Conservation (phyloP, 225 moss, liverwort and hornwort genomes). For the Thuidium tamariscinum region DNA sequence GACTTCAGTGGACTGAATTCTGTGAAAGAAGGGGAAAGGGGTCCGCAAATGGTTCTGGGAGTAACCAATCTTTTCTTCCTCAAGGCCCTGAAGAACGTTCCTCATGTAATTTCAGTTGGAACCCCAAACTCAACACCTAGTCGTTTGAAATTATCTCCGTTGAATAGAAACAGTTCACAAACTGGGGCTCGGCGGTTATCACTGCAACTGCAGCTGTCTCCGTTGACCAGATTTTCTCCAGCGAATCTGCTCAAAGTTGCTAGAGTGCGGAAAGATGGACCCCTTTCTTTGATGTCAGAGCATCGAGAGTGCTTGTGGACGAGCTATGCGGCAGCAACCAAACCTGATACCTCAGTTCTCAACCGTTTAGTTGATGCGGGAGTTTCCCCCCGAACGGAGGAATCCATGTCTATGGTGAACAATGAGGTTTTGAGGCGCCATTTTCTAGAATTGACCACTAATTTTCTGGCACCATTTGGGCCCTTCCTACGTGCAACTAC, state of each 20-base stretch:
- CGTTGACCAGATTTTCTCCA: slow-evolving; percentile 90
- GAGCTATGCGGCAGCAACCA: slow-evolving; percentile 71
- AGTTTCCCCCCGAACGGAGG: slow-evolving; percentile 81
- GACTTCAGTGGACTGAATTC: slow-evolving; percentile 76
- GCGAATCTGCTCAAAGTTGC: slow-evolving; percentile 88
- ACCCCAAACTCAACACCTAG: slow-evolving; percentile 37
- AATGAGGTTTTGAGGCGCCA: slow-evolving; percentile 93
- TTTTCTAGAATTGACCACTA: slow-evolving; percentile 87
- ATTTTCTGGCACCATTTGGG: slow-evolving; percentile 92
- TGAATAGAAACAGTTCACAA: slow-evolving; percentile 21
- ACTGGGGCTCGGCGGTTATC: slow-evolving; percentile 39
- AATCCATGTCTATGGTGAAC: slow-evolving; percentile 94
- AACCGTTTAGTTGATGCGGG: slow-evolving; percentile 92
- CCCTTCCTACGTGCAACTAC: slow-evolving; percentile 88
- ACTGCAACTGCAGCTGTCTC: slow-evolving; percentile 62
- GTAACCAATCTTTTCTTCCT: slow-evolving; percentile 97
- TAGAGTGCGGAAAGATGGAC: slow-evolving; percentile 86
- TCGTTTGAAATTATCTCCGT: slow-evolving; percentile 35
- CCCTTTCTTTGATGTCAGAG: slow-evolving; percentile 90
- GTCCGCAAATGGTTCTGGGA: slow-evolving; percentile 86
- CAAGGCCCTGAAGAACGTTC: slow-evolving; percentile 70
- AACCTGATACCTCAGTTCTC: slow-evolving; percentile 88
- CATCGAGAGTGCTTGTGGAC: slow-evolving; percentile 96
- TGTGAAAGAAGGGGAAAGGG: slow-evolving; percentile 82
- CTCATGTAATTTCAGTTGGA: slow-evolving; percentile 95